Evolutionary conservation across 2,329 filamentous ascomycete species (phyloP).

Genomic region (Fusarium phyllophilum): DNA sequence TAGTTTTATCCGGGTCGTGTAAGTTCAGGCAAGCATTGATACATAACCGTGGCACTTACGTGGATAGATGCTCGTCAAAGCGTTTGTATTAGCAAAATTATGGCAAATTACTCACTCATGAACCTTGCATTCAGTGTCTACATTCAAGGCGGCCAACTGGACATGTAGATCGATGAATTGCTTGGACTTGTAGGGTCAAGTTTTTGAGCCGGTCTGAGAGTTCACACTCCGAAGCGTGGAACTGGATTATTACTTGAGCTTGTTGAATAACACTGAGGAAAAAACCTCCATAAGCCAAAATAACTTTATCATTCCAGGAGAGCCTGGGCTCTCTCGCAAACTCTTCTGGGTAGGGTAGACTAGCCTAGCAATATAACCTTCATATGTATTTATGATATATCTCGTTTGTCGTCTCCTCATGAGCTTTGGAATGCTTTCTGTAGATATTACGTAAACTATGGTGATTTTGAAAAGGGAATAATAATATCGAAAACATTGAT

Average conservation of each 20-base stretch:
- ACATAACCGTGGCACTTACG: background rate
- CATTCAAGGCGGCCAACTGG: background rate
- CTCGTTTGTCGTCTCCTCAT: background rate
- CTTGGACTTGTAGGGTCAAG: background rate
- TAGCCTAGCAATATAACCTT: background rate
- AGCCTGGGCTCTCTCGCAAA: background rate
- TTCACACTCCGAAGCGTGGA: background rate
- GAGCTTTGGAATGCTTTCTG: background rate
- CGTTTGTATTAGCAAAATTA: background rate
- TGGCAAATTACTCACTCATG: background rate
- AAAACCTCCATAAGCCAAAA: too few species aligned
- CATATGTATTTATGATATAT: background rate
- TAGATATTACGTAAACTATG: background rate
- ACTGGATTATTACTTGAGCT: too few species aligned
- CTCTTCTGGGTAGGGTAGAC: background rate
- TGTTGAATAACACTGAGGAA: background rate
- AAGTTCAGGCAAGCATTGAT: background rate
- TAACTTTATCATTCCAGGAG: background rate
- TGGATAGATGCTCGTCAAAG: background rate
- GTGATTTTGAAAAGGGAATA: background rate
- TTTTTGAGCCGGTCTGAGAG: background rate
- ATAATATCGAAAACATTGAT: background rate
- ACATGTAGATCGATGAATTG: background rate
- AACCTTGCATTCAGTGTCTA: background rate
- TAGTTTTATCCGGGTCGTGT: background rate